Conservation (phyloP, 805 yeast genomes). For the Blastobotrys terrestris region DNA sequence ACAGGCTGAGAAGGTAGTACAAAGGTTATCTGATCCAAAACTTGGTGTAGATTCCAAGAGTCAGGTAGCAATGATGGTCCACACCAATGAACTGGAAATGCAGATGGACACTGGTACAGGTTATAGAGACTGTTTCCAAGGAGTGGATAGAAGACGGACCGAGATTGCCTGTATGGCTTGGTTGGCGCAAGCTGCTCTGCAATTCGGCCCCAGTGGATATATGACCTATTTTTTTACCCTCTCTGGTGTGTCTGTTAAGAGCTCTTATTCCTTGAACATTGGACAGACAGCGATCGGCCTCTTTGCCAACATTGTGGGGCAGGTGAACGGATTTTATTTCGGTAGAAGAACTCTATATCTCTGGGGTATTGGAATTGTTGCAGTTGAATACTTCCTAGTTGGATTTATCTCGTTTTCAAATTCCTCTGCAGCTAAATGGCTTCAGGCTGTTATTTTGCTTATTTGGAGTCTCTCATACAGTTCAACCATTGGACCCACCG, state of each 20-base stretch:
- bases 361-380: slow-evolving; percentile 10
- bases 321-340: slow-evolving; percentile 3
- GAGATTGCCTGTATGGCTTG: slow-evolving; percentile 40
- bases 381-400: slow-evolving; percentile 10
- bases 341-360: slow-evolving; percentile 17
- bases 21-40: no score
- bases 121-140: slow-evolving; percentile 42
- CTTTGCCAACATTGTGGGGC: slow-evolving; percentile 32
- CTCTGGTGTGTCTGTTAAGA: slow-evolving; percentile 28
- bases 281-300: slow-evolving; percentile 41
- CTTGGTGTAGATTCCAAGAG: slow-evolving; percentile 17
- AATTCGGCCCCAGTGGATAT: slow-evolving; percentile 21
- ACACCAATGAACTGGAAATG: slow-evolving; percentile 39
- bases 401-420: slow-evolving; percentile 13
- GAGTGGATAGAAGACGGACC: slow-evolving; percentile 44
- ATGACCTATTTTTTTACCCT: slow-evolving; percentile 44
- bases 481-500: slow-evolving; percentile 38
- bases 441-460: slow-evolving; percentile 39
- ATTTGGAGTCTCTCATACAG: slow-evolving; percentile 41
- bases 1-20: slow-evolving; percentile 39
- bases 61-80: slow-evolving; percentile 19
- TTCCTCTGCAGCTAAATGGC: slow-evolving; percentile 20
- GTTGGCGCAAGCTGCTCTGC: slow-evolving; percentile 41
- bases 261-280: slow-evolving; percentile 42
- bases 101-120: slow-evolving; percentile 18